Conservation (phyloP, 257 asterid genomes). For the Cordia subcordata region DNA sequence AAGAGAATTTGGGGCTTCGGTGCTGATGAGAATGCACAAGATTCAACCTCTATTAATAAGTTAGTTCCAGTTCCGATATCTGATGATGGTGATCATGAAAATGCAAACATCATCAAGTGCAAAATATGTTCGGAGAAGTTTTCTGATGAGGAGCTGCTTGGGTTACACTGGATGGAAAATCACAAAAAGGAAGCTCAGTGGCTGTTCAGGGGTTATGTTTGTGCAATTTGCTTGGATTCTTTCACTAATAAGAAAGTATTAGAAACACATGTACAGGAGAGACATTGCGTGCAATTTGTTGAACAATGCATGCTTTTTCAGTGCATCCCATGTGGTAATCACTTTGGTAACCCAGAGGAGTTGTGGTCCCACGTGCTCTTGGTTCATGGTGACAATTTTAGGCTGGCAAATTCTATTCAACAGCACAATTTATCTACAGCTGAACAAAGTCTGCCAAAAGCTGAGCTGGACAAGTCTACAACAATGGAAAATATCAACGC, state of each 20-base stretch:
- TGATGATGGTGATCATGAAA: slow-evolving; percentile 26
- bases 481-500: slow-evolving; percentile 26
- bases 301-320: slow-evolving; percentile 96
- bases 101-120: slow-evolving; percentile 60
- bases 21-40: slow-evolving; percentile 34
- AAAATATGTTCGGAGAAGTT: slow-evolving; percentile 64
- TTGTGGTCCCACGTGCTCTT: slow-evolving; percentile 87
- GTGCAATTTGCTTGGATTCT: slow-evolving; percentile 94
- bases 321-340: slow-evolving; percentile 86
- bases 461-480: slow-evolving; percentile 30
- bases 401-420: slow-evolving; percentile 41
- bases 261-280: slow-evolving; percentile 91
- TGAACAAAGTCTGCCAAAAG: slow-evolving; percentile 27
- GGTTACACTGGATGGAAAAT: slow-evolving; percentile 70
- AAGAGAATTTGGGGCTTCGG: slow-evolving; percentile 69
- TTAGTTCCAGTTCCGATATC: slow-evolving; percentile 27
- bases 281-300: slow-evolving; percentile 85
- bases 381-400: slow-evolving; percentile 54
- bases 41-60: slow-evolving; percentile 38
- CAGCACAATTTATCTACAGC: slow-evolving; percentile 19
- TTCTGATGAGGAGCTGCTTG: slow-evolving; percentile 65
- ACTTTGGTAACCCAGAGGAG: slow-evolving; percentile 78
- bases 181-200: slow-evolving; percentile 96
- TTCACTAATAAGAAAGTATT: slow-evolving; percentile 85
- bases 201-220: slow-evolving; percentile 95